Percentiles rank a stretch among this genome's conserved stretches.
Evolutionary conservation across 176 grass and related monocot species (phyloP).

Genomic region (Oryza coarctata): DNA sequence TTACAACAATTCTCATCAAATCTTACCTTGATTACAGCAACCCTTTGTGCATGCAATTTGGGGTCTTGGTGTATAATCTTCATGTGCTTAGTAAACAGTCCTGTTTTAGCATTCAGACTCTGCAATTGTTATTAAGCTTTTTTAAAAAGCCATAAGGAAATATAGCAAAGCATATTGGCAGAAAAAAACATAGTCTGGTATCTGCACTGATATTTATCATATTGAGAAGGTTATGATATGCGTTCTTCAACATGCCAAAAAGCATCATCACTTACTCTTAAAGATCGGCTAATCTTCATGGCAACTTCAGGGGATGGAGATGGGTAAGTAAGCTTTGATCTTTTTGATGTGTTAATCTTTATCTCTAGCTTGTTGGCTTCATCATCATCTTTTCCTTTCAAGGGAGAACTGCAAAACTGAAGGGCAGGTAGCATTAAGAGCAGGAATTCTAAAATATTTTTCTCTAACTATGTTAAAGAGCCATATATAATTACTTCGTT

Average conservation of each 20-base stretch:
- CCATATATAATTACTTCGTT: neutral
- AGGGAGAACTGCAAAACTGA: constrained; percentile 64
- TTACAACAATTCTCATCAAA: neutral
- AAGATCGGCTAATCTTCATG: constrained; percentile 82
- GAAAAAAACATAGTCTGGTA: neutral
- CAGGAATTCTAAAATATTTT: neutral
- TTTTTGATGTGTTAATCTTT: constrained; percentile 58
- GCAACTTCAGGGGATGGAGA: constrained; percentile 85
- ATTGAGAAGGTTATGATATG: constrained; percentile 11
- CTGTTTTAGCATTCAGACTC: constrained; percentile 99
- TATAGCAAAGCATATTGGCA: neutral
- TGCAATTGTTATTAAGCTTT: constrained; percentile 66
- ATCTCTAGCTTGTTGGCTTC: constrained; percentile 93
- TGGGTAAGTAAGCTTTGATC: constrained; percentile 68
- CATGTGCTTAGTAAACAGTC: constrained; percentile 90
- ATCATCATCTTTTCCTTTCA: constrained; percentile 94
- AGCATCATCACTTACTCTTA: constrained; percentile 54
- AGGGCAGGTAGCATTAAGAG: neutral
- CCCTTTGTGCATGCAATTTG: constrained; percentile 79
- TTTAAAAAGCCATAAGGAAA: constrained; percentile 52
- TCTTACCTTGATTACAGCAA: constrained; percentile 86
- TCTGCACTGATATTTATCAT: neutral
- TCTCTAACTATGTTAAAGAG: neutral
- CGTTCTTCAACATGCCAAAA: constrained; percentile 8
- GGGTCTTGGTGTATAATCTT: constrained; percentile 84